Base-by-base conservation (phyloP, 2,329 filamentous ascomycete species). In the Dactylellina drechsleri region DNA sequence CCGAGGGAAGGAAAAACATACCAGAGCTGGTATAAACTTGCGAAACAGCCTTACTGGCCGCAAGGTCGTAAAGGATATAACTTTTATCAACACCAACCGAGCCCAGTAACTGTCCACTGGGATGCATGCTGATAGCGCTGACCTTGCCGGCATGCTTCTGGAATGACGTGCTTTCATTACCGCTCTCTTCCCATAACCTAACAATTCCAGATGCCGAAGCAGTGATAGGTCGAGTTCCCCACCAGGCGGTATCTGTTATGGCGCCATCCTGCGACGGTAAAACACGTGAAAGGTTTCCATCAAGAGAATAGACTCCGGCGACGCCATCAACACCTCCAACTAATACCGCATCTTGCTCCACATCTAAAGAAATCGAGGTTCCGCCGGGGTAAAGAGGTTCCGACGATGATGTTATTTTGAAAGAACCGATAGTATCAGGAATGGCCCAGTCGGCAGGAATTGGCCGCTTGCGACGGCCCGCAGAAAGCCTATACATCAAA, bases 61-160 rank as follows among this genome's bases (percentile, higher is more conserved):
- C 82, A 45, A 97, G 82, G 78, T 98, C 92, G 82, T 98, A 97
- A 76, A 98, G 88, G 1, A 93, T 88, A 80, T 96, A 93, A 82
- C 91, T 94, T 87, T 97, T 97, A 82, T 99, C 95, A 1, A 89
- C 87, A 57, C 94, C 93, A 40, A 95, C 91, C 0, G 94, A 97
- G 1, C 92, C 94, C 54, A 97, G 82, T 67, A 99, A 88, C 62
- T 91, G 88, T 45, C 91, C 91, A 77, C 91, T 90, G 0, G 95
- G 92, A 81, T 99, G 95, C 6, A 93, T 81, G 41, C 92, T 89
- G 68, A 99, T 82, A 4, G 88, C 90, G 7, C 90, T 95, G 0
- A 89, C 91, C 67, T 91, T 86, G 3, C 93, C 94, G 20, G 93
- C 91, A 82, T 99, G 95, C 61, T 91, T 89, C n/a, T 86, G 85